Evolutionary conservation across 768 basidiomycete genomes (phyloP), one percentile per base, ranked within the genome.

Genomic region (Lanmaoa pseudosensibilis): DNA sequence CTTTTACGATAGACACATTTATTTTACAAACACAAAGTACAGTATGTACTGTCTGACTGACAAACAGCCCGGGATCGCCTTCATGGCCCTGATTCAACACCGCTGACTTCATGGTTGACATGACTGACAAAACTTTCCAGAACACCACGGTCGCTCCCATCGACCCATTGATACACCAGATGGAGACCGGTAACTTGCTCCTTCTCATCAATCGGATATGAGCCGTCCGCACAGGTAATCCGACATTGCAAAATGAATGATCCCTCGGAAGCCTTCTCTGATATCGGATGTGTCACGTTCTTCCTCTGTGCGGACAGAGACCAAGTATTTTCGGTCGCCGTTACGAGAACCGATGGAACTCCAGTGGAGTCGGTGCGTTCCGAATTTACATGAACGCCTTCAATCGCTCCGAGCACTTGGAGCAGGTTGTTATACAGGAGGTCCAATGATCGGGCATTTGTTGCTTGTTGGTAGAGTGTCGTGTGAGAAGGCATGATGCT

Each of bases 41-140:
- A 27, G 27, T 7, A 30, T 30, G 27, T n/a, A n/a, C n/a, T n/a
- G 8, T 30, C 21, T 16, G 11, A 21, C 33, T n/a, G n/a, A n/a
- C n/a, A n/a, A 4, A 23, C 11, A 30, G 16, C 18, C 10, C 21
- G 4, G 25, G 25, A 36, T 23, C 16, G 7, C 33, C 23, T 18
- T 49, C 32, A 61, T 5, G 25, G 8, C 12, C 38, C 54, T 19
- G 16, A 13, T 27, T 49, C 48, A 30, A 50, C 13, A 21, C 49
- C 43, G 5, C 25, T 33, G 27, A 83, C 63, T 63, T 83, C 86
- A 56, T 82, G 75, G 46, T 75, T 78, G 23, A 90, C 71, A 75
- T 91, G 88, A 57, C 82, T 82, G 21, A 77, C 78, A 59, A 92
- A 87, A 39, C 86, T 83, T 64, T 90, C 87, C 45, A 87, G 86